Percentiles rank a stretch among this genome's conserved stretches.
Conservation (phyloP, 768 basidiomycete species). For the Daedaleopsis sinensis region DNA sequence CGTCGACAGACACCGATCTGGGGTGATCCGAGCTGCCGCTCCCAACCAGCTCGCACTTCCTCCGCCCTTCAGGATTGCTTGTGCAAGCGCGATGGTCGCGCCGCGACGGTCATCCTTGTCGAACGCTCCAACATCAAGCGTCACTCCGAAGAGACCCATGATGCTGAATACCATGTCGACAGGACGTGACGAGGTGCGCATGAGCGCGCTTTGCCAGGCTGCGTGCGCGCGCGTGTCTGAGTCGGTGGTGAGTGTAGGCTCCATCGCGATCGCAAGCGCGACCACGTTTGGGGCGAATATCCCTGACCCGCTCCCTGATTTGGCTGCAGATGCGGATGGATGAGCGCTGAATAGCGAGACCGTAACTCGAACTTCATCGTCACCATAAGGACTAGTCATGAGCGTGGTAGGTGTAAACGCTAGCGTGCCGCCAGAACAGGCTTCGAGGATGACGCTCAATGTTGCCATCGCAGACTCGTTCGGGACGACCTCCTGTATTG, state of each 20-base stretch:
- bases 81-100: conserved; percentile 7
- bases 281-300: conserved; percentile 6
- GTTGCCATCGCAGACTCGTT: conserved; percentile 6
- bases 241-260: conserved; percentile 4
- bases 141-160: conserved; percentile 18
- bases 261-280: conserved; percentile 8
- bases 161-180: conserved; percentile 21
- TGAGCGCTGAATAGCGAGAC: conserved; percentile 2
- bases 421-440: conserved; percentile 3
- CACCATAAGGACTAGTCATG: not conserved
- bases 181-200: conserved; percentile 19
- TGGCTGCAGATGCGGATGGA: conserved; percentile 8
- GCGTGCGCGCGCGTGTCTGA: conserved; percentile 5
- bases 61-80: conserved; percentile 7
- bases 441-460: conserved; percentile 5
- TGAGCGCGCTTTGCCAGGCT: conserved; percentile 15
- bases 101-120: conserved; percentile 9
- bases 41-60: conserved; percentile 16
- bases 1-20: conserved; percentile 3
- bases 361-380: not conserved
- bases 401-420: not conserved
- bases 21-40: not conserved
- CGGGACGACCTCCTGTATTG: conserved; percentile 6
- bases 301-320: not conserved
- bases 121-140: conserved; percentile 6